These are phyloP conservation scores for Cercospora sp. DNA, from an alignment of 2,329 filamentous ascomycete genomes.

Conservation along the genomic window DNA sequence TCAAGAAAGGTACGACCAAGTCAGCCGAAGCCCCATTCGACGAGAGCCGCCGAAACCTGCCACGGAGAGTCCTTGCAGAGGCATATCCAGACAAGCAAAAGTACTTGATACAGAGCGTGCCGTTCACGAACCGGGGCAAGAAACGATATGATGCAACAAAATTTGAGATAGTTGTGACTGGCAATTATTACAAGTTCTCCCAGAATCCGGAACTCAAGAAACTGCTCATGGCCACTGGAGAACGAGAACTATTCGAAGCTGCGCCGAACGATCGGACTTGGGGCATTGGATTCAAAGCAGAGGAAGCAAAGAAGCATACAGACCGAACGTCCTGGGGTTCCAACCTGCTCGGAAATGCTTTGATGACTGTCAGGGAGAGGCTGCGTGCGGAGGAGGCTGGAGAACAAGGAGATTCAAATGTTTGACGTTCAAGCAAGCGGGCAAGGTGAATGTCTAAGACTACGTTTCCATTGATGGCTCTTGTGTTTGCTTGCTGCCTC, in stretches of 20 bases:
- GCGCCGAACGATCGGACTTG: constrained; percentile 61
- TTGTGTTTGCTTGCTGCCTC: background rate
- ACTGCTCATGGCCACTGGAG: constrained; percentile 45
- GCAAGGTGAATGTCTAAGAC: background rate
- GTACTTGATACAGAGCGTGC: constrained; percentile 56
- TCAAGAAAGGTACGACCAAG: background rate
- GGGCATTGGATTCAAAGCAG: constrained; percentile 61
- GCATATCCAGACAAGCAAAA: constrained; percentile 53
- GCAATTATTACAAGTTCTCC: constrained; percentile 62
- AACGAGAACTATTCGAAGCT: constrained; percentile 59
- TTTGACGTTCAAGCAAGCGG: background rate
- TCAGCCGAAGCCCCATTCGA: background rate
- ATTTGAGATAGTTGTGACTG: constrained; percentile 55
- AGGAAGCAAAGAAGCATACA: constrained; percentile 6
- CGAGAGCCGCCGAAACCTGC: constrained; percentile 36
- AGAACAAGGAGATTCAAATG: background rate
- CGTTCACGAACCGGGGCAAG: constrained; percentile 51
- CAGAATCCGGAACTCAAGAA: constrained; percentile 45
- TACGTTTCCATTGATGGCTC: background rate
- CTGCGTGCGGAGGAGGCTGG: constrained; percentile 7
- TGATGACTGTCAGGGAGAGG: constrained; percentile 13
- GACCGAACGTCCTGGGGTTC: constrained; percentile 53
- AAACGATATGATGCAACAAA: background rate
- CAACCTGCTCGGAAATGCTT: constrained; percentile 11
- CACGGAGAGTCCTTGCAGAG: constrained; percentile 53